Percentiles rank a stretch among this genome's conserved stretches.
These are phyloP conservation scores for Colletotrichum sp. DNA, from an alignment of 2,329 filamentous ascomycete genomes.

Conservation along the genomic window DNA sequence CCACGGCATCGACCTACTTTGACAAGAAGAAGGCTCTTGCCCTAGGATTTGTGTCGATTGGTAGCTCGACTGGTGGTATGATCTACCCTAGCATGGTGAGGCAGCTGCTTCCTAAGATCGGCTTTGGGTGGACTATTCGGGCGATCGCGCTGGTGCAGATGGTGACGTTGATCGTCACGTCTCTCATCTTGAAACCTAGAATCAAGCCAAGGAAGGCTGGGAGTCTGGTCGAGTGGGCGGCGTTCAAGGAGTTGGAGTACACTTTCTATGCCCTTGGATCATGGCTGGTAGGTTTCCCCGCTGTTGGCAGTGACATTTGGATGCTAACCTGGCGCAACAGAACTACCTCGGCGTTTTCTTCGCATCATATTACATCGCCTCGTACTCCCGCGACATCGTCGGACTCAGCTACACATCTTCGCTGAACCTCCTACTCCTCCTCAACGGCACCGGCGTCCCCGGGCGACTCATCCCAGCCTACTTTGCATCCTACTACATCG, in stretches of 20 bases:
- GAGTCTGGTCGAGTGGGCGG: constrained; percentile 47
- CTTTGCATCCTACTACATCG: constrained; percentile 63
- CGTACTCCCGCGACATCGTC: constrained; percentile 50
- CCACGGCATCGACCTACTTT: constrained; percentile 72
- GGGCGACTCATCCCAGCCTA: constrained; percentile 64
- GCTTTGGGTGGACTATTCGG: constrained; percentile 64
- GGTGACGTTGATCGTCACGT: constrained; percentile 40
- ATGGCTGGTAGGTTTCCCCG: constrained; percentile 27
- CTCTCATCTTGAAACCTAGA: constrained; percentile 44
- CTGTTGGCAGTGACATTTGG: not conserved
- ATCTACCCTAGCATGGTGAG: constrained; percentile 64
- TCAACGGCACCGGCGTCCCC: constrained; percentile 66
- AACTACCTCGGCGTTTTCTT: constrained; percentile 61
- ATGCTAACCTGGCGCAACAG: constrained; percentile 23
- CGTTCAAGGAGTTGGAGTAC: constrained; percentile 52
- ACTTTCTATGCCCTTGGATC: constrained; percentile 40
- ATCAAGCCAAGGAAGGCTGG: constrained; percentile 46
- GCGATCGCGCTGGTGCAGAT: constrained; percentile 65
- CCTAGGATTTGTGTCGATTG: constrained; percentile 65
- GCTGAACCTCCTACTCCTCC: constrained; percentile 66
- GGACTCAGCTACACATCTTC: constrained; percentile 51
- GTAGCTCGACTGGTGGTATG: constrained; percentile 61
- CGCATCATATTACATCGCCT: constrained; percentile 63
- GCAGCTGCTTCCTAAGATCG: constrained; percentile 57
- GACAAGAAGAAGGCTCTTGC: constrained; percentile 59